A percentile compares a stretch with the other conserved stretches of the same genome.
phyloP scores from a whole-genome alignment of 495 filamentous ascomycete species.

The Tuber aestivum region DNA sequence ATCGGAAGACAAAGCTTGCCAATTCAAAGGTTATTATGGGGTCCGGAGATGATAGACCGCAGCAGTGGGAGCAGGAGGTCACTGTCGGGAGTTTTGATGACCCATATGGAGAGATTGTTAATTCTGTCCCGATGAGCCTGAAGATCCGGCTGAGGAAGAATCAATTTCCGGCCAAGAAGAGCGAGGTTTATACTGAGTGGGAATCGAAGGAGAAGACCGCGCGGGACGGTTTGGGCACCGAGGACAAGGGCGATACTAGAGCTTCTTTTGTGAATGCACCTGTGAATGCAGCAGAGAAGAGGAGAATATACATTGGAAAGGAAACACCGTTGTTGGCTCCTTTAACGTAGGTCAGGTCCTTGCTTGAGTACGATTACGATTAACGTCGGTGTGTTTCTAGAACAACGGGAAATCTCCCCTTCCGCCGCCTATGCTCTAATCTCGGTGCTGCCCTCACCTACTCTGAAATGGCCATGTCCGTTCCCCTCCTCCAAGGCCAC shows the following conservation, averaged over 20 bases:
- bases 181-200: constrained; percentile 71
- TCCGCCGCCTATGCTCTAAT: constrained; percentile 82
- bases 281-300: constrained; percentile 83
- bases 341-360: constrained; percentile 45
- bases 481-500: constrained; percentile 83
- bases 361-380: not conserved
- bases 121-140: constrained; percentile 58
- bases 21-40: constrained; percentile 32
- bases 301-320: constrained; percentile 81
- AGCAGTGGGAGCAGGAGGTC: constrained; percentile 40
- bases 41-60: constrained; percentile 16
- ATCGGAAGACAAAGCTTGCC: constrained; percentile 37
- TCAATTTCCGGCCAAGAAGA: constrained; percentile 59
- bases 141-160: constrained; percentile 68
- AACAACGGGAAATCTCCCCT: constrained; percentile 95
- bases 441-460: constrained; percentile 90
- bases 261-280: constrained; percentile 78
- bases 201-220: constrained; percentile 56
- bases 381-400: constrained; percentile 46
- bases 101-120: constrained; percentile 59
- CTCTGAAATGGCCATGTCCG: constrained; percentile 95
- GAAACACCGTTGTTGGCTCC: constrained; percentile 90
- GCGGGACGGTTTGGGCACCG: constrained; percentile 42
- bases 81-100: constrained; percentile 45
- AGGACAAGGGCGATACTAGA: constrained; percentile 57